A percentile compares a stretch with the other conserved stretches of the same genome.
These are phyloP conservation scores for Neonectria punicea DNA, from an alignment of 2,329 filamentous ascomycete genomes.

Conservation along the genomic window DNA sequence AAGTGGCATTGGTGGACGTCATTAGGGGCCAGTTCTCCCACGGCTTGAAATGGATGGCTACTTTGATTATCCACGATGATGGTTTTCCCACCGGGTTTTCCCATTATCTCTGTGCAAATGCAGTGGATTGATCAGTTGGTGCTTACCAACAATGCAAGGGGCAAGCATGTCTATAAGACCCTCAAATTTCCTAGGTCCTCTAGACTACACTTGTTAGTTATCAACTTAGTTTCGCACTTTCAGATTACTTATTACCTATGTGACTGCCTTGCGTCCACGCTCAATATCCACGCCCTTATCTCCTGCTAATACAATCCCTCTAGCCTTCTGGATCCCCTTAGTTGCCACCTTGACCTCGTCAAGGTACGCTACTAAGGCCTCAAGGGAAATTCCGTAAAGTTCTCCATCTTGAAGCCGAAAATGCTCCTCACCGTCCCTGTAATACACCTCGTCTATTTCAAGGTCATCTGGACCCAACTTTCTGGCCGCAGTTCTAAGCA, in stretches of 20 bases:
- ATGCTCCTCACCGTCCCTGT: too few relatives aligned
- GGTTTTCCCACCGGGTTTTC: slow-evolving; percentile 16
- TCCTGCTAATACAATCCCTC: background rate
- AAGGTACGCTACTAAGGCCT: background rate
- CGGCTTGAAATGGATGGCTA: too few relatives aligned
- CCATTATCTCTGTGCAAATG: slow-evolving; percentile 11
- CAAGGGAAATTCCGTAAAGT: background rate
- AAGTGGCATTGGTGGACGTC: too few relatives aligned
- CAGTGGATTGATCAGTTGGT: background rate
- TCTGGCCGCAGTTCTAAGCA: too few relatives aligned
- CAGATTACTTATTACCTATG: background rate
- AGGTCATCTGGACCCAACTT: too few relatives aligned
- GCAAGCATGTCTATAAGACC: background rate
- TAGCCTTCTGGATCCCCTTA: background rate
- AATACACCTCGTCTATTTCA: too few relatives aligned
- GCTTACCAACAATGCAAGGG: background rate
- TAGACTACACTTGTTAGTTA: background rate
- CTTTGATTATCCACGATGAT: slow-evolving; percentile 5
- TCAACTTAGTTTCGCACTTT: background rate
- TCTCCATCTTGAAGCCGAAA: slow-evolving; percentile 17
- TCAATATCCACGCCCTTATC: background rate
- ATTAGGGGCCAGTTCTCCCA: too few relatives aligned
- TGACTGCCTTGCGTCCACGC: background rate
- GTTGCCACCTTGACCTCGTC: background rate
- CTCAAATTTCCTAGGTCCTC: background rate